Conservation (phyloP, 2,329 filamentous ascomycete genomes). For the Exophiala viscosa region DNA sequence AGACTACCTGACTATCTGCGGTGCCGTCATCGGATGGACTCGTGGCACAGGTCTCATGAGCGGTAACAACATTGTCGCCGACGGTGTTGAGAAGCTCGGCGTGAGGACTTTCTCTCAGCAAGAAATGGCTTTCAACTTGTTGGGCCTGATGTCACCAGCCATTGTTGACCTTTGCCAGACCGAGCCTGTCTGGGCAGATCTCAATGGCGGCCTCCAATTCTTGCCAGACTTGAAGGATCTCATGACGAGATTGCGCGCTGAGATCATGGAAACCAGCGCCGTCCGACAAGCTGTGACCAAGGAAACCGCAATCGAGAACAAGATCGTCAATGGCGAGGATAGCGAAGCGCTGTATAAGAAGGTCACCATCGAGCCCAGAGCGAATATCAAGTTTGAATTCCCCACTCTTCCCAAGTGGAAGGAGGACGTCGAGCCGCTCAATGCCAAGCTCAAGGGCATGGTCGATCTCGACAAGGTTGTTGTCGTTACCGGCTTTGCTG, state of each 20-base stretch:
- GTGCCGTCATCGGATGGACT: constrained; percentile 98
- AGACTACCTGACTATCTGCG: constrained; percentile 96
- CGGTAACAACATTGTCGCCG: constrained; percentile 94
- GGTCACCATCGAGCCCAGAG: constrained; percentile 85
- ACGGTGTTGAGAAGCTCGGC: constrained; percentile 93
- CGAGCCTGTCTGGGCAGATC: constrained; percentile 92
- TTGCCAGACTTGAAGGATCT: constrained; percentile 91
- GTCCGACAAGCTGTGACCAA: constrained; percentile 90
- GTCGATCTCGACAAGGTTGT: constrained; percentile 98
- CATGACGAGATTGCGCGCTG: constrained; percentile 89
- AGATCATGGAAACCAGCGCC: constrained; percentile 92
- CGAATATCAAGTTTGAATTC: constrained; percentile 98
- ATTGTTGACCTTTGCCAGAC: constrained; percentile 94
- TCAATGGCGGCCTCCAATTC: constrained; percentile 97
- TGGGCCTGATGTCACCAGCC: constrained; percentile 89
- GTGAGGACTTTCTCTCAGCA: constrained; percentile 98
- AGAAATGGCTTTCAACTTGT: constrained; percentile 98
- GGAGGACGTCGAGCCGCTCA: constrained; percentile 81
- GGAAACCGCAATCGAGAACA: constrained; percentile 94
- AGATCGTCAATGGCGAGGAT: constrained; percentile 89
- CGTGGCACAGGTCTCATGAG: constrained; percentile 97
- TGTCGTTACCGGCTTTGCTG: constrained; percentile 92
- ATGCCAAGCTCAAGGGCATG: constrained; percentile 89
- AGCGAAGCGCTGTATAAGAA: constrained; percentile 93
- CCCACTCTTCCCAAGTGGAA: constrained; percentile 89